Evolutionary conservation across 163 green algal genomes (phyloP).

Genomic region (Volvox carteri): DNA sequence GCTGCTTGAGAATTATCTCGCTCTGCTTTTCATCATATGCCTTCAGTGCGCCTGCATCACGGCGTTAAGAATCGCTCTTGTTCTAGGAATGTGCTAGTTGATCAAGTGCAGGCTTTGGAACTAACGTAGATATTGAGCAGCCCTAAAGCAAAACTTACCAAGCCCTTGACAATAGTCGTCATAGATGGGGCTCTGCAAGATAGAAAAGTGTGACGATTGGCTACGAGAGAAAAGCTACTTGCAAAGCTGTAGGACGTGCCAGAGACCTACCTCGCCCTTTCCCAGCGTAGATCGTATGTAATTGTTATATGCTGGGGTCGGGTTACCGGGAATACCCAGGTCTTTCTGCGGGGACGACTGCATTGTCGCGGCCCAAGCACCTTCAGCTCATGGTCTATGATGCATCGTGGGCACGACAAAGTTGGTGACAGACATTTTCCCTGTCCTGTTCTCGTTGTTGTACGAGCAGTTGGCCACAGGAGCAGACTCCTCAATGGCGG

Average conservation of each 20-base stretch:
- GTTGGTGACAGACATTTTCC: background rate
- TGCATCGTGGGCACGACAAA: background rate
- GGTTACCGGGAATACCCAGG: background rate
- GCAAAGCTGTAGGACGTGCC: background rate
- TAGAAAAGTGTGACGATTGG: no score
- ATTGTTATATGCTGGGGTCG: slow-evolving; percentile 65
- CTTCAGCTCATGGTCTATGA: background rate
- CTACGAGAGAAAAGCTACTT: background rate
- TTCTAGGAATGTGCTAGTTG: no score
- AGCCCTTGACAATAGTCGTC: slow-evolving; percentile 43
- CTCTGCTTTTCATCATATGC: slow-evolving; percentile 48
- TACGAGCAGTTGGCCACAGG: background rate
- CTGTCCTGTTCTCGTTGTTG: background rate
- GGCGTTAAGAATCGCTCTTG: background rate
- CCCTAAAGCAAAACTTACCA: slow-evolving; percentile 24
- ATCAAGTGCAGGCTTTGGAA: background rate
- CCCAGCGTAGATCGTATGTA: slow-evolving; percentile 61
- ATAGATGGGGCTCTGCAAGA: slow-evolving; percentile 34
- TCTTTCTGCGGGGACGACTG: slow-evolving; percentile 2
- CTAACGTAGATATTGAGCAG: background rate
- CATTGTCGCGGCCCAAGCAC: background rate
- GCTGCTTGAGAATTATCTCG: slow-evolving; percentile 19
- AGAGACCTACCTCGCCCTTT: slow-evolving; percentile 58
- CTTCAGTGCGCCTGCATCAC: slow-evolving; percentile 17
- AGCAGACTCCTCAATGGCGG: no score